These are phyloP conservation scores for Penicillium rolfsii DNA, from an alignment of 2,329 filamentous ascomycete genomes.

Conservation along the genomic window DNA sequence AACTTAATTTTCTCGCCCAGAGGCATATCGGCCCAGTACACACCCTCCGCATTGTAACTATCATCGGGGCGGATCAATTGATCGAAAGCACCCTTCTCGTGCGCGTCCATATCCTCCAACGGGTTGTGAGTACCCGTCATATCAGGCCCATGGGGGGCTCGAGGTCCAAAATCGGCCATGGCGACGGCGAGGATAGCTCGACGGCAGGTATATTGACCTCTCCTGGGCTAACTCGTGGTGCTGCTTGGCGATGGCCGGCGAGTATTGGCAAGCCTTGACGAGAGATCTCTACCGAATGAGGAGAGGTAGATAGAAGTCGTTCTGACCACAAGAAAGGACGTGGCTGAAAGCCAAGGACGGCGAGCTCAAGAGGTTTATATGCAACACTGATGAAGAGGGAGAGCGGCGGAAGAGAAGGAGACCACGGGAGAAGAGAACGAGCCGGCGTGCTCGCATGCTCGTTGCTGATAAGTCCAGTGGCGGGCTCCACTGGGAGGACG, in stretches of 20 bases:
- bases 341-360: slow-evolving; percentile 11
- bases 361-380: slow-evolving; percentile 13
- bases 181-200: slow-evolving; percentile 6
- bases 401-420: slow-evolving; percentile 1
- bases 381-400: not conserved
- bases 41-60: slow-evolving; percentile 77
- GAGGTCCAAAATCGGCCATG: slow-evolving; percentile 46
- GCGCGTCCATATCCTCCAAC: slow-evolving; percentile 57
- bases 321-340: slow-evolving; percentile 12
- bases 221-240: not conserved
- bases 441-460: slow-evolving; percentile 13
- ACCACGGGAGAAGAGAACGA: not conserved
- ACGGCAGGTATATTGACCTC: slow-evolving; percentile 3
- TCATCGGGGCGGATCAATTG: slow-evolving; percentile 85
- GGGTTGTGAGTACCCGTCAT: slow-evolving; percentile 50
- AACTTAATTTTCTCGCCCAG: slow-evolving; percentile 72
- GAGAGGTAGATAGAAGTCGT: not conserved
- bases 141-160: slow-evolving; percentile 53
- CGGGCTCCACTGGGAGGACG: slow-evolving; percentile 15
- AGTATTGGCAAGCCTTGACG: slow-evolving; percentile 12
- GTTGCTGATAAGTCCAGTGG: slow-evolving; percentile 22
- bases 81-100: slow-evolving; percentile 70
- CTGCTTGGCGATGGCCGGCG: slow-evolving; percentile 14
- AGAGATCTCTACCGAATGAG: slow-evolving; percentile 1
- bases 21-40: slow-evolving; percentile 91